phyloP scores from a whole-genome alignment of 768 basidiomycete species.

The Tylopilus cervinicoccineus region DNA sequence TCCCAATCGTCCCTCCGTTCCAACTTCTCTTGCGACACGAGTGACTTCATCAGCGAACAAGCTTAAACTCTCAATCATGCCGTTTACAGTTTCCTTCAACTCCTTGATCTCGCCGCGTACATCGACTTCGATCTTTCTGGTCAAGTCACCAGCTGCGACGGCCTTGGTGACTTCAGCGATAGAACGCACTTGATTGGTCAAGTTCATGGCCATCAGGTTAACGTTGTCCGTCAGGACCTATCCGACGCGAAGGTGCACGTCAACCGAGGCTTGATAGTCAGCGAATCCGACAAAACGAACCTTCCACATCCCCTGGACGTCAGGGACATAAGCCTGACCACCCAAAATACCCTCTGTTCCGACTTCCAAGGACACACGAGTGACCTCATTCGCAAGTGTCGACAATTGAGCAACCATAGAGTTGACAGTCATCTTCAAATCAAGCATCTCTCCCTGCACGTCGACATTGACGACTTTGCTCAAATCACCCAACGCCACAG shows the following conservation, averaged over 20 bases:
- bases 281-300: conserved; percentile 40
- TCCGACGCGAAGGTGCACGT: not conserved
- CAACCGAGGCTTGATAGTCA: conserved; percentile 9
- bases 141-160: conserved; percentile 89
- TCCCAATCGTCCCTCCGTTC: conserved; percentile 92
- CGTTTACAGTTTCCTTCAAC: conserved; percentile 89
- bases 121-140: conserved; percentile 89
- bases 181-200: conserved; percentile 88
- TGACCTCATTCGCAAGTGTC: conserved; percentile 79
- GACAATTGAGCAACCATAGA: conserved; percentile 72
- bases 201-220: conserved; percentile 85
- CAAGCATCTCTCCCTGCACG: conserved; percentile 92
- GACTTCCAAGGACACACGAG: conserved; percentile 87
- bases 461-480: conserved; percentile 85
- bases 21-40: conserved; percentile 92
- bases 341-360: conserved; percentile 92
- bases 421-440: conserved; percentile 77
- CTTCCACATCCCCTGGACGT: conserved; percentile 95
- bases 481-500: conserved; percentile 79
- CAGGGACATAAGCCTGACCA: conserved; percentile 89
- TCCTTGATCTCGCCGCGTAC: conserved; percentile 91
- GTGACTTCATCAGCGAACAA: conserved; percentile 82
- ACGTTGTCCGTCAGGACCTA: conserved; percentile 73
- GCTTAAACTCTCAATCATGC: conserved; percentile 87
- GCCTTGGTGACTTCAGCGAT: conserved; percentile 93